phyloP scores from a whole-genome alignment of 2,329 filamentous ascomycete genomes.

The Penicillium paneum region DNA sequence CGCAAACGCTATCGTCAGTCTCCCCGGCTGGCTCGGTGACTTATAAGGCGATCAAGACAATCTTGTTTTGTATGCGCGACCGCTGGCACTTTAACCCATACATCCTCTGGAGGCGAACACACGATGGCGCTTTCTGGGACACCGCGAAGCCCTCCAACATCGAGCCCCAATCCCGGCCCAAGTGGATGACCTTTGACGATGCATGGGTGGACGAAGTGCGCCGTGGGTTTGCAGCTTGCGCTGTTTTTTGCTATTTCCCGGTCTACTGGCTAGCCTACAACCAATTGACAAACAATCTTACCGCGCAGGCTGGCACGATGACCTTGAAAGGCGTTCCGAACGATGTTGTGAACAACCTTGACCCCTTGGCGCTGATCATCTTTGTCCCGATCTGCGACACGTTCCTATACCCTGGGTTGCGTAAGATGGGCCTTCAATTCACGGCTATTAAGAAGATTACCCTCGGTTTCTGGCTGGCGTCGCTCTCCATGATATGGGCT shows the following conservation, averaged over 20 bases:
- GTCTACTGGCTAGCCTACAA: conserved; percentile 47
- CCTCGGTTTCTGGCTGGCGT: background rate
- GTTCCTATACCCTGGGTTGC: background rate
- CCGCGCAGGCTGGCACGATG: conserved; percentile 55
- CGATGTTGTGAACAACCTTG: background rate
- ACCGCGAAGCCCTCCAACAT: conserved; percentile 5
- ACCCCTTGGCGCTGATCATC: background rate
- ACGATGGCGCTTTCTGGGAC: background rate
- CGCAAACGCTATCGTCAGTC: background rate
- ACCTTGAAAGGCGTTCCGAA: conserved; percentile 32
- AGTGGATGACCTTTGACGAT: conserved; percentile 60
- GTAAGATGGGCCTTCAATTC: background rate
- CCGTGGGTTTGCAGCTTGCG: conserved; percentile 66
- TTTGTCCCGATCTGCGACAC: background rate
- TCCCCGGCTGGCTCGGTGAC: background rate
- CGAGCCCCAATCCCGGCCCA: conserved; percentile 7
- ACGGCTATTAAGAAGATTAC: background rate
- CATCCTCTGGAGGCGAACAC: background rate
- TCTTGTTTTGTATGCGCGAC: background rate
- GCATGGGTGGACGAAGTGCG: conserved; percentile 76
- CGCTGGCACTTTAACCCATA: background rate
- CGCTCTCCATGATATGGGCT: background rate
- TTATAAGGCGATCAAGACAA: background rate
- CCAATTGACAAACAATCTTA: conserved; percentile 55
- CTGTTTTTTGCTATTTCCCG: conserved; percentile 58